phyloP scores from a whole-genome alignment of 148 eudicot genomes.

The Rhododendron vialii region DNA sequence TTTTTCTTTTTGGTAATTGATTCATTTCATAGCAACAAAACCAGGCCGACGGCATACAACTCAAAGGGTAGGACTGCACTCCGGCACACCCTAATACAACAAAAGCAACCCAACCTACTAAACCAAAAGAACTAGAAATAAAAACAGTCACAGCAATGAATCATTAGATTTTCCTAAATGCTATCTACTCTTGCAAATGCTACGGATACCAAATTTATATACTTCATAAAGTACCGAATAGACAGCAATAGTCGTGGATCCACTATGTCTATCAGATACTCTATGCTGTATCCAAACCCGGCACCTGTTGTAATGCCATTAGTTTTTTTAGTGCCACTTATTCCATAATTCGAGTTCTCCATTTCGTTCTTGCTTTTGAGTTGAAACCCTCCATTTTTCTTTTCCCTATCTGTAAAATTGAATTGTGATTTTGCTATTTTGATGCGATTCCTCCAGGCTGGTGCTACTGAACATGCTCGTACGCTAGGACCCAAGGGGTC shows the following conservation, averaged over 20 bases:
- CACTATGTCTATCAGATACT: neutral
- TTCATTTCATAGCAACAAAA: neutral
- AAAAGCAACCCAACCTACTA: neutral
- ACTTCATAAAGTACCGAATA: neutral
- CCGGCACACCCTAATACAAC: neutral
- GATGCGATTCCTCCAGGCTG: conserved; percentile 3
- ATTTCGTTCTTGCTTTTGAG: neutral
- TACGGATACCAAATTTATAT: neutral
- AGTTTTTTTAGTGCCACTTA: neutral
- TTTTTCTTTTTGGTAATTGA: neutral
- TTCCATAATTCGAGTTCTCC: neutral
- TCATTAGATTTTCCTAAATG: neutral
- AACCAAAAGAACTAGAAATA: neutral
- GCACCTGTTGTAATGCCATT: neutral
- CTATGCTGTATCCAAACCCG: neutral
- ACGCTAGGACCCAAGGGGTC: conserved; percentile 12
- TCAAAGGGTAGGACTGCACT: neutral
- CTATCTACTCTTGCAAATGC: neutral
- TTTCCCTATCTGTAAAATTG: neutral
- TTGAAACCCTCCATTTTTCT: neutral
- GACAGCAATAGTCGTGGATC: neutral
- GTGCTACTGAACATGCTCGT: conserved; percentile 17
- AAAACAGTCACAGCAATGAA: neutral
- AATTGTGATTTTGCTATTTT: neutral
- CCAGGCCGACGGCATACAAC: neutral